phyloP scores from a whole-genome alignment of 2,329 filamentous ascomycete genomes.

The Nemania sp. region DNA sequence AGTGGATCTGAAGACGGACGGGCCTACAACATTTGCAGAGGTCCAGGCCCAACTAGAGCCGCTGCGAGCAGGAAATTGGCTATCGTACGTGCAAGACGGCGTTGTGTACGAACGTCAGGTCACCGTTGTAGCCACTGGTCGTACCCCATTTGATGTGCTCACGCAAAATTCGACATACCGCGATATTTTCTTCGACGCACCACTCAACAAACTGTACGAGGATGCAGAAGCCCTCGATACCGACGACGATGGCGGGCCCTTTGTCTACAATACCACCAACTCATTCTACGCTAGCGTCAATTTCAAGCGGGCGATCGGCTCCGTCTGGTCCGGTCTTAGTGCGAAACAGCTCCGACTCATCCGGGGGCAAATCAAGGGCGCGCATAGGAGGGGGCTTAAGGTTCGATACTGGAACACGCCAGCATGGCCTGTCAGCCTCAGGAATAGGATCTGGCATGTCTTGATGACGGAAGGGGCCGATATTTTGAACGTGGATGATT shows the following conservation, averaged over 20 bases:
- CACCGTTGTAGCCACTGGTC: constrained; percentile 71
- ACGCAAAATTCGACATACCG: constrained; percentile 56
- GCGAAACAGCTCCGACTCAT: constrained; percentile 46
- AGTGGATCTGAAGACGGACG: constrained; percentile 69
- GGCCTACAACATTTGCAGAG: constrained; percentile 53
- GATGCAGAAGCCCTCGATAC: constrained; percentile 39
- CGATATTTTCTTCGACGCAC: constrained; percentile 70
- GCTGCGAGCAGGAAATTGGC: constrained; percentile 60
- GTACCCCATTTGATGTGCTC: constrained; percentile 61
- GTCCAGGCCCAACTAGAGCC: constrained; percentile 60
- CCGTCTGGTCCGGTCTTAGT: constrained; percentile 49
- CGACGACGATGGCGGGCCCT: constrained; percentile 5
- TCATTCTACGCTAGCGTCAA: constrained; percentile 63
- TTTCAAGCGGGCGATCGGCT: constrained; percentile 53
- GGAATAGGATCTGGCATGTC: constrained; percentile 60
- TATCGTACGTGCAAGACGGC: constrained; percentile 56
- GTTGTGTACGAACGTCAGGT: constrained; percentile 58
- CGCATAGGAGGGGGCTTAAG: constrained; percentile 54
- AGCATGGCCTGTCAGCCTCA: constrained; percentile 55
- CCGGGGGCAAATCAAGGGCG: constrained; percentile 48
- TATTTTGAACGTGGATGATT: constrained; percentile 64
- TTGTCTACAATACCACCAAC: constrained; percentile 51
- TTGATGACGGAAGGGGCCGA: constrained; percentile 61
- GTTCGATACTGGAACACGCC: constrained; percentile 65
- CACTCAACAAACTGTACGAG: constrained; percentile 49